Evolutionary conservation across 2,329 filamentous ascomycete genomes (phyloP), one percentile per base, ranked within the genome.

Genomic region (Claviceps sorghi): DNA sequence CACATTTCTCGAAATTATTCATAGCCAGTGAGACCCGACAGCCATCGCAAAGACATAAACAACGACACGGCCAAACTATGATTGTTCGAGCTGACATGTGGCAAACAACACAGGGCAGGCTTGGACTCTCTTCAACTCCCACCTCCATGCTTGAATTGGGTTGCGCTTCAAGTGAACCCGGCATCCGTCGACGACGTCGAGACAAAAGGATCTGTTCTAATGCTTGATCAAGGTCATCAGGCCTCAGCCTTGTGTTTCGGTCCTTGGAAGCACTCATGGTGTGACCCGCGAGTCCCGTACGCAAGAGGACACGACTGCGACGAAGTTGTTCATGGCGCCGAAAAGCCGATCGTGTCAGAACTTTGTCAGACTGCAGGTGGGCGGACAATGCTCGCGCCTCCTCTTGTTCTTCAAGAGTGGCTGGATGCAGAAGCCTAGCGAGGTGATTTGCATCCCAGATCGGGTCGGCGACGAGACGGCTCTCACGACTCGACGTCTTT

Each of bases 1-100:
- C 90, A 64, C 93, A 98, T 64, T 88, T 94, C 57, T 90, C 88
- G 65, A 95, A 97, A 65, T 97, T 97, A 65, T 96, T 94, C 82
- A 95, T 90, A 3, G 93, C 93, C 56, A 97, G 75, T 44, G 88
- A 91, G 38, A 97, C 86, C 34, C 93, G 78, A 64, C 93, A 97
- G 59, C 97, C 93, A 65, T 98, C 93, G 64, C 93, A 97, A 13
- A 97, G 76, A 59, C 88, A 91, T 53, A 98, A 75, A 64, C 93
- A 98, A 2, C 93, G 86, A 65, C 93, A 98, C 0, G 93, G 93
- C 93, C 93, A 97, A 2, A 95, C 84, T 52, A 98, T 86, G 55
- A 97, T 86, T 8, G 87, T 94, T 19, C 93, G 77, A 3, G 89
- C 82, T n/a, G 79, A 78, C 52, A 82, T 82, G 65, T 97, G 91